Evolutionary conservation across 257 asterid genomes (phyloP).

Genomic region (Nemophila menziesii): DNA sequence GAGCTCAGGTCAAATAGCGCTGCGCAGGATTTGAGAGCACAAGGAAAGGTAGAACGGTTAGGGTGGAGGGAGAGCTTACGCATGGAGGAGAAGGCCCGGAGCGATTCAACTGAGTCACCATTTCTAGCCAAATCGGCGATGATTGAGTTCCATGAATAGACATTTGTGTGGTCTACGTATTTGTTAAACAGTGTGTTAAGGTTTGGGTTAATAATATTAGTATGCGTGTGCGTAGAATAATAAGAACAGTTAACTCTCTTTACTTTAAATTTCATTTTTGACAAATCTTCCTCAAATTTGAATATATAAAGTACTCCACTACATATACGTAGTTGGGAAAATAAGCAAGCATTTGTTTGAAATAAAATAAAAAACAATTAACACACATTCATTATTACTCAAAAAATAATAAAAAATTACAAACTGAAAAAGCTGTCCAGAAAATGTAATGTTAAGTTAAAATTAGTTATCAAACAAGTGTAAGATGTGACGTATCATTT

Average conservation of each 20-base stretch:
- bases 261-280: background rate
- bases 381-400: too few relatives aligned
- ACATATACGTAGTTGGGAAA: too few relatives aligned
- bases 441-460: conserved; percentile 3
- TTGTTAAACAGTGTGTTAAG: conserved; percentile 50
- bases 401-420: too few relatives aligned
- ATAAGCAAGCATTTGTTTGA: background rate
- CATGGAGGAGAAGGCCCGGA: conserved; percentile 77
- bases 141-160: conserved; percentile 87
- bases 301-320: too few relatives aligned
- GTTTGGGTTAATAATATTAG: conserved; percentile 36
- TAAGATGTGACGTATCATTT: conserved; percentile 86
- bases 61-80: conserved; percentile 68
- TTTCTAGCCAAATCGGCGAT: conserved; percentile 75
- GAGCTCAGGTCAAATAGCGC: conserved; percentile 61
- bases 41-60: conserved; percentile 71
- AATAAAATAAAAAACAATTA: too few relatives aligned
- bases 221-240: background rate
- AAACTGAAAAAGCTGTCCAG: conserved; percentile 9
- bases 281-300: too few relatives aligned
- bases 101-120: conserved; percentile 73
- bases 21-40: conserved; percentile 77
- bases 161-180: conserved; percentile 52
- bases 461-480: conserved; percentile 48
- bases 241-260: background rate